A percentile compares a stretch with the other conserved stretches of the same genome.
Conservation (phyloP, 228 moss, liverwort and hornwort species). For the Sphagnum magellanicum region DNA sequence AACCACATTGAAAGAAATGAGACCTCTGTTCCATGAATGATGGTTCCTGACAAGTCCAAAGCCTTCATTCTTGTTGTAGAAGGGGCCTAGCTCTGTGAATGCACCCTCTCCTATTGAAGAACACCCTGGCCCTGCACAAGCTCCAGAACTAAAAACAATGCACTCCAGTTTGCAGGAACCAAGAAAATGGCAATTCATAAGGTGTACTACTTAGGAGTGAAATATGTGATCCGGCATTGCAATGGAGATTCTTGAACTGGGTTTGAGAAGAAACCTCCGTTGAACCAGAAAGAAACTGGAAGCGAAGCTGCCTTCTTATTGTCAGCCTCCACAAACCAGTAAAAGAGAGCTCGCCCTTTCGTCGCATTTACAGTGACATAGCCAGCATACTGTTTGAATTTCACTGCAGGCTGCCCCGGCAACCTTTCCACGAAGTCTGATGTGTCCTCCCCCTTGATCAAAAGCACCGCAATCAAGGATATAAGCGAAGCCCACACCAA, state of each 20-base stretch:
- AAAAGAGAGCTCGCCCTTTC: slow-evolving; percentile 52
- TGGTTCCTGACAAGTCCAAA: slow-evolving; percentile 53
- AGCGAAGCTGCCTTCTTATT: slow-evolving; percentile 38
- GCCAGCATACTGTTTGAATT: slow-evolving; percentile 75
- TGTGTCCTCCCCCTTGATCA: slow-evolving; percentile 18
- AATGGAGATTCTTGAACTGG: not conserved
- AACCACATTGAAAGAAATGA: not conserved
- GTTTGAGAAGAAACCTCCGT: slow-evolving; percentile 48
- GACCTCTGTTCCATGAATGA: slow-evolving; percentile 81
- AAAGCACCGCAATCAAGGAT: slow-evolving; percentile 5
- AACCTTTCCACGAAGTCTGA: slow-evolving; percentile 32
- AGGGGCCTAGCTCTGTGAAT: slow-evolving; percentile 71
- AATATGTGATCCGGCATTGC: not conserved
- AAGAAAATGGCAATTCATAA: not conserved
- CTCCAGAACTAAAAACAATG: not conserved
- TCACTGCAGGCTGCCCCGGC: slow-evolving; percentile 55
- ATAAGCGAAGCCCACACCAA: not conserved
- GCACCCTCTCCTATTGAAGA: slow-evolving; percentile 74
- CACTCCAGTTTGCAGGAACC: not conserved
- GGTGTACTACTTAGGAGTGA: too few relatives aligned
- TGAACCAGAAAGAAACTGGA: slow-evolving; percentile 81
- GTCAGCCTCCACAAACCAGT: slow-evolving; percentile 81
- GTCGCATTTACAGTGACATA: slow-evolving; percentile 47
- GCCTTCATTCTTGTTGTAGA: slow-evolving; percentile 46
- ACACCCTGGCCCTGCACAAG: slow-evolving; percentile 69